phyloP scores from a whole-genome alignment of 257 asterid genomes.

The Nicotiana sylvestris region DNA sequence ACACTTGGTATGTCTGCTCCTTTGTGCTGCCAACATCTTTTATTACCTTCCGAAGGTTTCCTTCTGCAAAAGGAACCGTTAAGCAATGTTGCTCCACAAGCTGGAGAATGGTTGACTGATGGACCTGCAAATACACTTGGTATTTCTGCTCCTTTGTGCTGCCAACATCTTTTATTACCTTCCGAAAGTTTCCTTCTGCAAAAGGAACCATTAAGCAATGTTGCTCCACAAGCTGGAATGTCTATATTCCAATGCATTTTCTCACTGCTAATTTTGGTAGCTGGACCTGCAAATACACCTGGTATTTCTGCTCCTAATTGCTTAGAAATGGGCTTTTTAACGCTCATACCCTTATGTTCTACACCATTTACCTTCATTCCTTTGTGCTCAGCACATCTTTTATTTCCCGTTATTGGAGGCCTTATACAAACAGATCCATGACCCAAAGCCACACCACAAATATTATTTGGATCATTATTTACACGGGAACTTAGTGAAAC shows the following conservation, averaged over 20 bases:
- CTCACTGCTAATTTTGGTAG: neutral
- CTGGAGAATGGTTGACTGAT: neutral
- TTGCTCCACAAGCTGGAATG: conserved; percentile 20
- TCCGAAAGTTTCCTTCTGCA: conserved; percentile 16
- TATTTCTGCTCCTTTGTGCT: neutral
- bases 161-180: conserved; percentile 32
- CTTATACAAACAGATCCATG: conserved; percentile 61
- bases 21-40: conserved; percentile 32
- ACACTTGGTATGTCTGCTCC: conserved; percentile 8
- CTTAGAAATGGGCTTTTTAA: conserved; percentile 12
- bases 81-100: conserved; percentile 19
- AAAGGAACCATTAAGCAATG: conserved; percentile 18
- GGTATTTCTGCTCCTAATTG: neutral
- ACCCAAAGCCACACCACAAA: conserved; percentile 74
- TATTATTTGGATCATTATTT: conserved; percentile 9
- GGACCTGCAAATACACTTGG: conserved; percentile 10
- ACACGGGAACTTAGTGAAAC: conserved; percentile 21
- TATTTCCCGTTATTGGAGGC: conserved; percentile 63
- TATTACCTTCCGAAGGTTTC: conserved; percentile 18
- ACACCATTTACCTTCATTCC: conserved; percentile 72
- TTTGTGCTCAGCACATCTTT: conserved; percentile 74
- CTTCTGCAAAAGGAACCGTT: conserved; percentile 28
- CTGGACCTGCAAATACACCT: conserved; percentile 1
- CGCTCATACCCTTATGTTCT: conserved; percentile 24
- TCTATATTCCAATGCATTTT: neutral